Base-by-base conservation (phyloP, 148 eudicot species). In the Fagopyrum esculentum region DNA sequence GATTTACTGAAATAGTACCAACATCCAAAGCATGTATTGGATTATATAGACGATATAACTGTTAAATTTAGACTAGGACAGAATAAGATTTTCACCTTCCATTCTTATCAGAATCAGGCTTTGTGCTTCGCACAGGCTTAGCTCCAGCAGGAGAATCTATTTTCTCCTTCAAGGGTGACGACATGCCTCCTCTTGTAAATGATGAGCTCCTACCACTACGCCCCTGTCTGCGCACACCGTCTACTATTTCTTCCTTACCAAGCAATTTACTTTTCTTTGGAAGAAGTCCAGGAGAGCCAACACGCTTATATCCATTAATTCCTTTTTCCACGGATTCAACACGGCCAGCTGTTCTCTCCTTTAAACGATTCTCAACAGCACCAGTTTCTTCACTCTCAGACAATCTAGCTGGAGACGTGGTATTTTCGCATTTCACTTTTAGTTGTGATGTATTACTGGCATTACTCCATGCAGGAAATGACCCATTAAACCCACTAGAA, bases 331-430 rank as follows among this genome's bases (percentile, higher is more conserved):
- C 93, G 12, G 69, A 47, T 77, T 87, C 86, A 74, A 70, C 75
- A 76, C 83, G 75, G 26, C 86, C 84, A 61, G 61, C 44, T 71
- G 79, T 75, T 83, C 85, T 89, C 57, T 87, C 91, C 82, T 87
- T 88, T 51, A 81, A 75, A 78, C 80, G 81, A 77, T 76, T 91
- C 76, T 87, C 91, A 69, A 79, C 83, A 49, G 83, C 91, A 78
- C 87, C 84, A 69, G 82, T 80, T 78, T 91, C 97, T 79, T 93
- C 98, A 88, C 87, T 83, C 81, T 89, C 97, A 69, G 95, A 84
- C 75, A 89, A 82, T 75, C 88, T 84, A 43, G 89, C 87, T 3
- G 97, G 95, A 54, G 97, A 91, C 19, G 80, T 76, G 13, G 84
- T 78, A 80, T 75, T 87, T 81, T 93, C 97, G 66, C 77, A 72